These are phyloP conservation scores for Nigrograna mackinnonii DNA, from an alignment of 2,329 filamentous ascomycete species.

Conservation along the genomic window DNA sequence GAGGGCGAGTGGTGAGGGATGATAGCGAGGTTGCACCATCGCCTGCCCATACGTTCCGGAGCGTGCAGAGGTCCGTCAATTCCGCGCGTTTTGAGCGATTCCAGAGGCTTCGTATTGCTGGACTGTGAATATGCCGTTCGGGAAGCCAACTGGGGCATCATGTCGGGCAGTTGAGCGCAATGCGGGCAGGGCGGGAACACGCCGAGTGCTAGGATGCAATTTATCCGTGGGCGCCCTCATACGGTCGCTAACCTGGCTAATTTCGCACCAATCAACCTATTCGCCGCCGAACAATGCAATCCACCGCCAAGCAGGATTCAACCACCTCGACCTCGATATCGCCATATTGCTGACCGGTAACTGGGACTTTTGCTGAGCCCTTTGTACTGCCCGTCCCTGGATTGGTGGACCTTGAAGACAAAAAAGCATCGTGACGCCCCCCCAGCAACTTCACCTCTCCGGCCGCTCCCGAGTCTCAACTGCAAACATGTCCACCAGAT, in stretches of 20 bases:
- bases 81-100: conserved; percentile 28
- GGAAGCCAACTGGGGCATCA: conserved; percentile 22
- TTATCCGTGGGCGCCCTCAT: conserved; percentile 32
- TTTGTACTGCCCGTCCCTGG: conserved; percentile 13
- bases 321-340: conserved; percentile 11
- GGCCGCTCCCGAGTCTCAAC: background rate
- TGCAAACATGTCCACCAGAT: background rate
- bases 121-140: conserved; percentile 42
- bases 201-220: conserved; percentile 27
- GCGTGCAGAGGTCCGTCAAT: conserved; percentile 35
- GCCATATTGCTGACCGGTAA: conserved; percentile 26
- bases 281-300: conserved; percentile 10
- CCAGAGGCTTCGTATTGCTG: conserved; percentile 41
- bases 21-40: conserved; percentile 38
- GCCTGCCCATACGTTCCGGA: conserved; percentile 29
- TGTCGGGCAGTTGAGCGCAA: conserved; percentile 27
- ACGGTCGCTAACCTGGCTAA: conserved; percentile 12
- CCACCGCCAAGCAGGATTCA: conserved; percentile 20
- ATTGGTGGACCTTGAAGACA: conserved; percentile 33
- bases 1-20: too few species aligned
- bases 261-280: conserved; percentile 34
- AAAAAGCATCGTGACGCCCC: too few species aligned
- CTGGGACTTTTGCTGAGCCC: conserved; percentile 10
- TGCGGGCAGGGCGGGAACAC: conserved; percentile 22
- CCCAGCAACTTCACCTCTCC: background rate